Base-by-base conservation (phyloP, 2,329 filamentous ascomycete genomes). In the Trichoderma hamatum region DNA sequence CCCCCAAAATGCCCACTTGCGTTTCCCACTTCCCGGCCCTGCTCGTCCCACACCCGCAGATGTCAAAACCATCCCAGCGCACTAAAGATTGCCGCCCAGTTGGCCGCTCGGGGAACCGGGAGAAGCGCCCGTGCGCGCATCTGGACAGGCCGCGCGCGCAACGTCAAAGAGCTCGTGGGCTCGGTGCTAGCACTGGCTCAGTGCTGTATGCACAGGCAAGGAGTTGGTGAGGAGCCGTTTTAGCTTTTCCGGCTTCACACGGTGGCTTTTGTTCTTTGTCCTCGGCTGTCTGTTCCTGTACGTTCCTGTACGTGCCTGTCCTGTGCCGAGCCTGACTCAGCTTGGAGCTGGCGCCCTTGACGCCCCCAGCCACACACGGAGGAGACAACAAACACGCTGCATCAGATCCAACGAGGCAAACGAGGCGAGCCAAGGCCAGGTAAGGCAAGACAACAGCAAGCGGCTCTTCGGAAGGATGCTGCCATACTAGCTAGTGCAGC, bases 11-110 rank as follows among this genome's bases (percentile, higher is more conserved):
- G 43, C 34, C 63, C 52, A 49, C 63, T 7, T 9, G 36, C 39
- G 39, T 19, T 60, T 67, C 56, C 65, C 65, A 67, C 65, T 61
- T 67, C 56, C 65, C 65, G 65, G 52, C 36, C 43, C 5, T 32
- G 21, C 43, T 54, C 55, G 34, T 60, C 56, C 65, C 65, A 68
- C 66, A 63, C 49, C 56, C 58, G 66, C 66, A 68, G 46, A 62
- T 68, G 66, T 68, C 66, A 68, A 67, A 62, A 34, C 21, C 46
- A 68, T 68, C 66, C 66, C 66, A 68, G 66, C 66, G 62, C 11
- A 51, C 49, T 62, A 68, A 52, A 55, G 63, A 66, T 66, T 58
- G 66, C 56, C 58, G 66, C 58, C 30, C 51, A 30, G 58, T 55
- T 63, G 56, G 66, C 49, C 58, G 66, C 51, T 68, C 66, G 66